Conservation (phyloP, 78 protist genomes). For the Guillardia theta region DNA sequence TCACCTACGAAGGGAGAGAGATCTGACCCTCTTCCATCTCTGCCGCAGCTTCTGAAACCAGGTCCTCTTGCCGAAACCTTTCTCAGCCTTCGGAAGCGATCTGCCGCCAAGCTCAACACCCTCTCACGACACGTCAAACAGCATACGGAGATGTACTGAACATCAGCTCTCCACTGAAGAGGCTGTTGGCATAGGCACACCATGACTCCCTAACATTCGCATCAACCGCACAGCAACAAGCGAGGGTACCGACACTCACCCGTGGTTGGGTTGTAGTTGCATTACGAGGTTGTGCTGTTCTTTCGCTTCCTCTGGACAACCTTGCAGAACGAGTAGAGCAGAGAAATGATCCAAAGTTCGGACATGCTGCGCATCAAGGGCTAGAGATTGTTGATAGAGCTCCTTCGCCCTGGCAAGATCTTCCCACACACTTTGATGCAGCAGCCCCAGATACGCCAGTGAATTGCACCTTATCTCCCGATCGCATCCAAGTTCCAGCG, state of each 20-base stretch:
- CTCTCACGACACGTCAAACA: too few relatives aligned
- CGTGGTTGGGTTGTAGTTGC: neutral
- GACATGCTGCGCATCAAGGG: neutral
- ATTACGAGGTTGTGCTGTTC: neutral
- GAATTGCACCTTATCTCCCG: neutral
- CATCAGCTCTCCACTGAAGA: neutral
- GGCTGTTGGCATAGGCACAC: neutral
- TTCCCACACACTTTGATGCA: neutral
- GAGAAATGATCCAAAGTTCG: neutral
- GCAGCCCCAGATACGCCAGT: conserved; percentile 1
- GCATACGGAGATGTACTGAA: too few relatives aligned
- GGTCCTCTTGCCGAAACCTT: too few relatives aligned
- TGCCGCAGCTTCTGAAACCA: too few relatives aligned
- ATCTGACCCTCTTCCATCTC: too few relatives aligned
- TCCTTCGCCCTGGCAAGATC: neutral
- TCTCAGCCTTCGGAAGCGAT: too few relatives aligned
- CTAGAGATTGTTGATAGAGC: neutral
- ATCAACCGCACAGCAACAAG: neutral
- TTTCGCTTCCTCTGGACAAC: neutral
- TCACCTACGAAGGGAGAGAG: too few relatives aligned
- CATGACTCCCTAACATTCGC: neutral
- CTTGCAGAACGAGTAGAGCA: neutral
- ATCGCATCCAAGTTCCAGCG: neutral
- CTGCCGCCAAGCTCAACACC: too few relatives aligned
- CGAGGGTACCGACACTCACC: too few relatives aligned